Base-by-base conservation (phyloP, 1,139 yeast species). In the Blastobotrys raffinosifermentans region DNA sequence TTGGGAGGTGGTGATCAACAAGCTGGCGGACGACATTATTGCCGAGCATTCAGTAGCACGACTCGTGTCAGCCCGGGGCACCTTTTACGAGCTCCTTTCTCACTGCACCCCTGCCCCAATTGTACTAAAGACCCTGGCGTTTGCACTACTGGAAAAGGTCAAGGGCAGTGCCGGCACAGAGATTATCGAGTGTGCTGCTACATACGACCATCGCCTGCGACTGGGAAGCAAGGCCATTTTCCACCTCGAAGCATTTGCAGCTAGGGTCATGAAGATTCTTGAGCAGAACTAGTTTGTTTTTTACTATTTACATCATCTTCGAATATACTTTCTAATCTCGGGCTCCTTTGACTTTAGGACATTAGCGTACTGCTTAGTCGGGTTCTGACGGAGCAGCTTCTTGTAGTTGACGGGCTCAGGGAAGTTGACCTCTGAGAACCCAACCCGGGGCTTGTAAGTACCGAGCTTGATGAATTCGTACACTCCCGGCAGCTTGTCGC, bases 211-310 rank as follows among this genome's bases (percentile, higher is more conserved):
- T 55, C 73, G 99, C 41, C 68, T 91, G 44, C 75, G 91, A 46
- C 67, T 84, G 44, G 98, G 98, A 1, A 75, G 74, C 47, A 91
- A 91, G 59, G 83, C 91, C 31, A 91, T 91, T 11, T 91, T 86
- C 61, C 99, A 91, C 60, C 66, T 91, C 42, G 99, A 91, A 63
- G 98, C 97, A 1, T 91, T 86, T 58, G 75, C 84, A 13, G 96
- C 97, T 1, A 81, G 75, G 55, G 76, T 78, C 2, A 91, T 91
- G 97, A 77, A 80, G 29, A 67, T 69, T 4, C 53, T 77, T 33
- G 77, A 72, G 47, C 53, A 52, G 36, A 56, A 32, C 23, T 21
- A 32, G 25, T 17, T 16, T 16, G 7, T 30, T 18, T 18, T 18
- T 11, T 19, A 41, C 34, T 9, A 19, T 14, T 19, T 26, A 11